Evolutionary conservation across 179 eudicot genomes (phyloP), one percentile per base, ranked within the genome.

Genomic region (Gypsophila paniculata): DNA sequence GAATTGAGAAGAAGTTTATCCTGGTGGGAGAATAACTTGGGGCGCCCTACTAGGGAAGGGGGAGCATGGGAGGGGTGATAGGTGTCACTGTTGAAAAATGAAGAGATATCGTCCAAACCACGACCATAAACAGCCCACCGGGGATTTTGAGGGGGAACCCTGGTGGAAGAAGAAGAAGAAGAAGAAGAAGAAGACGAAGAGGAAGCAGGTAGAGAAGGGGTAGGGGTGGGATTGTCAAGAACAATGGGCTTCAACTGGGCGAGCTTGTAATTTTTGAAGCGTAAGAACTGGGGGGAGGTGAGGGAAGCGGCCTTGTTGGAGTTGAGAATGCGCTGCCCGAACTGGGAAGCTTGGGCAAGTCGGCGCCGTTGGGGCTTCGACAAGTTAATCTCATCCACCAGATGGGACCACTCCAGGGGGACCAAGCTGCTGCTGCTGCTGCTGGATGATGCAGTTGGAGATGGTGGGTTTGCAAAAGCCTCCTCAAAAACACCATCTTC

Each of bases 401-500:
- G 79, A 36, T 80, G 82, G 7, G 72, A 39, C 98, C 98, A 93
- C 5, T 89, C 74, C 17, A 88, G 88, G 2, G 98, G 98, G 57
- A 93, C 73, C 72, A 93, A 84, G 70, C 83, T 83, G 79, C 91
- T 84, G 4, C 34, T 91, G 81, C 72, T 82, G 59, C 34, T 29
- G 52, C 80, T 64, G 22, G 71, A 77, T 22, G 51, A 14, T 0
- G n/a, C 4, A 13, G 23, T 1, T 1, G 23, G 18, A 14, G 19
- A 1, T 29, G 34, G 2, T 29, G 34, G 46, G 10, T 42, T 42
- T 42, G 5, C 46, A 75, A 26, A 80, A 0, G 91, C 96, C 77
- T 91, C 96, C 7, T 91, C 91, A 70, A 93, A 93, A 14, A 85
- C 54, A 18, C 97, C 98, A 65, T 91, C 91, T 82, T 91, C 98